Base-by-base conservation (phyloP, 2,329 filamentous ascomycete species). In the Fusarium xyrophilum region DNA sequence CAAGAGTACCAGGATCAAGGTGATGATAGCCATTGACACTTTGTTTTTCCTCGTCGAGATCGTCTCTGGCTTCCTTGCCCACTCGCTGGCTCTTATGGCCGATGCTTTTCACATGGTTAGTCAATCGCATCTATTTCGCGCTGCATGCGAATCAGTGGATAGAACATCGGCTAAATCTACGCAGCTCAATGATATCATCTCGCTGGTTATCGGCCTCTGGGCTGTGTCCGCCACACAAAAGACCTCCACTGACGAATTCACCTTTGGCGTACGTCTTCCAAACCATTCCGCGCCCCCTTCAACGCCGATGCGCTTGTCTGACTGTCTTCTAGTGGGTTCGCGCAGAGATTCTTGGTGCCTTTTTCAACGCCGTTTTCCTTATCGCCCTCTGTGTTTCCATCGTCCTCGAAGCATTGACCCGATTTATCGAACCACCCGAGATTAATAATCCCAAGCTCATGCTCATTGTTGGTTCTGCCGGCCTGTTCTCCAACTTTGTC, bases 21-120 rank as follows among this genome's bases (percentile, higher is more conserved):
- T 97, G 79, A 92, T 99, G 86, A 89, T 99, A 78, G 91, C 83
- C 68, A 97, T 99, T 76, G 95, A 98, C 81, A 85, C 89, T 54
- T 85, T 87, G 40, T 99, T 99, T 83, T 97, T 99, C 81, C 80
- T 97, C 48, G 83, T 98, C 61, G 96, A 99, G 81, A 82, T 99
- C 65, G 88, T 91, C 60, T 89, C 91, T 65, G 95, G 96, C 65
- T 93, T 97, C 83, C 83, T 90, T 68, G 93, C 97, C 64, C 91
- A 94, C 76, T 98, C 96, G 21, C 87, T 99, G 72, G 96, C 96
- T 38, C 86, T 99, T 62, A 93, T 96, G 76, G 96, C 96, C 56
- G 96, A 99, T 82, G 93, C 96, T 63, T 99, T 99, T 80, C 96
- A 99, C 82, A 99, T 99, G 96, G 91, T 93, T 77, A 73, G 85